Evolutionary conservation across 129 eudicot genomes (phyloP), one percentile per base, ranked within the genome.

Genomic region (Helichrysum umbraculigerum): DNA sequence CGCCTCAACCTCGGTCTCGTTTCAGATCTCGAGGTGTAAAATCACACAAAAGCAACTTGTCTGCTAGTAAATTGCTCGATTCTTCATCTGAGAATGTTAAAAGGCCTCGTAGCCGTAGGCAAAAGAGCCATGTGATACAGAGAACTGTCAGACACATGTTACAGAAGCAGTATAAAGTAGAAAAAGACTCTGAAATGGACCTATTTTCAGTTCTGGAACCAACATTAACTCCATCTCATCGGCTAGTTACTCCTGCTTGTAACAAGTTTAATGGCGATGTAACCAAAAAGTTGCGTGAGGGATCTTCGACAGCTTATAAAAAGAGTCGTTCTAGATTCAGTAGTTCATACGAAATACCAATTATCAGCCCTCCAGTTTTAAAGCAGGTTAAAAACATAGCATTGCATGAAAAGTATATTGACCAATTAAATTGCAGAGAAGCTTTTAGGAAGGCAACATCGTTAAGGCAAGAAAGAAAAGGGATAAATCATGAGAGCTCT

Each of bases 351-450:
- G 81, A 61, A 60, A 72, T 84, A 66, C 73, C 75, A 64, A 79
- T 88, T 57, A 76, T 68, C 52, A 91, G 93, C 66, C 97, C 97
- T 14, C 91, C 87, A 0, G 93, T 91, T 80, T 69, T 91, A 81
- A 91, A 91, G 83, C 91, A 76, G 81, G 80, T 91, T 57, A 91
- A 88, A 63, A 88, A 88, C 79, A 82, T 80, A 76, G 91, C 81
- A 21, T 77, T 88, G 72, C 97, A 91, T 77, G 94, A 91, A 72
- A 91, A 86, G 76, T 91, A 91, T 78, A 81, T 91, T 28, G 94
- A 91, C 71, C 88, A 78, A 79, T 73, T 91, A 33, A 92, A 86
- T 64, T 58, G 54, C n/a, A 84, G 97, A 74, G 93, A 88, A 62
- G 88, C 87, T 35, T 82, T 81, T 73, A 91, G 97, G 79, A 91